These are phyloP conservation scores for Leishmania aethiopica DNA, from an alignment of 208 protist species.

Conservation along the genomic window DNA sequence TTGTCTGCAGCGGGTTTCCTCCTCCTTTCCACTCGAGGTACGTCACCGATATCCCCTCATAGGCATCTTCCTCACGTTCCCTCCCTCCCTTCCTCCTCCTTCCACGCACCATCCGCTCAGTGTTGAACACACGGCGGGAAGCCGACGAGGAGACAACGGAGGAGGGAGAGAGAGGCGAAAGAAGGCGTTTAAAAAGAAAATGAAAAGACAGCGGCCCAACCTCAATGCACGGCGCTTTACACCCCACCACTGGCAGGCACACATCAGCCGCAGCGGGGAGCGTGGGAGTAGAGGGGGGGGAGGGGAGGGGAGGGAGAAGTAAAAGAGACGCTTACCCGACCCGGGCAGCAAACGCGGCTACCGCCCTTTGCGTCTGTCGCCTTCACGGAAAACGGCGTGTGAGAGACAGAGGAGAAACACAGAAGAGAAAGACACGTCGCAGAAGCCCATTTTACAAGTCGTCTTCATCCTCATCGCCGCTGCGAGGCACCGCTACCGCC, in stretches of 20 bases:
- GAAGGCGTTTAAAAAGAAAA: background rate
- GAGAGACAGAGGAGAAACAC: background rate
- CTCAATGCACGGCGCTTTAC: background rate
- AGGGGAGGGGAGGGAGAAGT: background rate
- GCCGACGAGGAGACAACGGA: background rate
- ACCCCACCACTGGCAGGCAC: background rate
- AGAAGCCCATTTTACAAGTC: conserved; percentile 20
- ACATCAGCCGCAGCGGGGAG: background rate
- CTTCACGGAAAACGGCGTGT: background rate
- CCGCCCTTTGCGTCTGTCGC: background rate
- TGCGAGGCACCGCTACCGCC: background rate
- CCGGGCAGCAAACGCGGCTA: too few relatives aligned
- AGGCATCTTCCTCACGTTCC: background rate
- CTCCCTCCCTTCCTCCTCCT: background rate
- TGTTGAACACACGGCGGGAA: background rate
- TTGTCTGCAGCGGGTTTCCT: background rate
- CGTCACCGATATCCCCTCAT: background rate
- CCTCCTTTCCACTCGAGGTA: background rate
- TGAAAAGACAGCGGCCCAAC: background rate
- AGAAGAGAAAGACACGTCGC: background rate
- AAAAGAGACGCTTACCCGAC: background rate
- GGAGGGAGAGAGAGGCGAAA: background rate
- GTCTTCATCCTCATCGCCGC: conserved; percentile 7
- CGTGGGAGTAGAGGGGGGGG: too few relatives aligned
- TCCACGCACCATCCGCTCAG: background rate